Base-by-base conservation (phyloP, 202 grass and related monocot genomes). In the Carex sylvatica region DNA sequence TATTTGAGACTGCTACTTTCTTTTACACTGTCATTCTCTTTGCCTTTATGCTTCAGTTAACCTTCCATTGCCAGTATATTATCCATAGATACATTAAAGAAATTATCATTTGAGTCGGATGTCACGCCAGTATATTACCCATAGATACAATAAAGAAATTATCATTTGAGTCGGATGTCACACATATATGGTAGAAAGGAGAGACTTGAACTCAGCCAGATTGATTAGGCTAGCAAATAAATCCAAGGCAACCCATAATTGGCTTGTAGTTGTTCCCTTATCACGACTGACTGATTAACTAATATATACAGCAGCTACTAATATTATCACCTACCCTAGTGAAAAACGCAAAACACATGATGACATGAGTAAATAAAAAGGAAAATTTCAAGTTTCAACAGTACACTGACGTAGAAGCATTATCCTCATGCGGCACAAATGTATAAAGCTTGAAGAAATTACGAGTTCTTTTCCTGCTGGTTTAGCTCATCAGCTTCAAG, bases 1-100 rank as follows among this genome's bases (percentile, higher is more conserved):
- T 88, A 42, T 97, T 94, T 78, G 94, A 94, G 70, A 97, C 91
- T 0, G 90, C 91, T n/a, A 89, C 88, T 83, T 88, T 97, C 62
- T 92, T 97, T 65, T 84, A 90, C 77, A 91, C 86, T 28, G 89
- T 91, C 53, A 11, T 97, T 28, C 86, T 94, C 38, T 40, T 7
- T 40, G 36, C 5, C 36, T 40, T 40, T 40, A 40, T 40, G 36
- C 36, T 40, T 7, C 36, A 40, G 36, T 40, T 40, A 40, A 40
- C 36, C 36, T 40, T 7, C 11, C 31, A 44, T 18, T 80, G 28
- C 53, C 75, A 80, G 75, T 36, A 61, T 62, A n/a, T 42, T 56
- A 80, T 19, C 7, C n/a, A 19, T 26, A 61, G 23, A 79, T 80
- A 73, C 16, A n/a, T 69, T 69, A 7, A n/a, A n/a, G 33, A 70